Evolutionary conservation across 768 basidiomycete genomes (phyloP), one percentile per base, ranked within the genome.

Genomic region (Lepiota venenata): DNA sequence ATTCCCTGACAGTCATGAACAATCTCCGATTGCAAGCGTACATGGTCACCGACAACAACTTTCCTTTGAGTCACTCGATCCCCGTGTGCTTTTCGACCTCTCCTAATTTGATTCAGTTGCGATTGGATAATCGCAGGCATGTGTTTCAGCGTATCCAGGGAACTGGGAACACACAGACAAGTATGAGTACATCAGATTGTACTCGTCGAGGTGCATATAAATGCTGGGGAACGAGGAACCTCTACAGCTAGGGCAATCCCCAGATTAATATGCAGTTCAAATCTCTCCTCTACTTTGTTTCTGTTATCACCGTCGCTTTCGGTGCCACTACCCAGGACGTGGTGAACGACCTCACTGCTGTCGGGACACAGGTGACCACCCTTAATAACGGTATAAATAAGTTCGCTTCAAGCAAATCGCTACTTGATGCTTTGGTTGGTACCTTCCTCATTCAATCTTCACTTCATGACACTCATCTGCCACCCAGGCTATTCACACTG

Each of bases 381-480:
- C 64, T 74, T 12, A 63, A 72, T 50, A 61, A 49, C 20, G 56
- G 62, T 2, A 69, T 76, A 50, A 5, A 2, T 25, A 60, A 62
- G 15, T 63, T 63, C 7, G 70, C 68, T 65, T 66, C 71, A 3
- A 27, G 46, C 20, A 57, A 60, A 44, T 61, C 56, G 29, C 41
- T 73, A 1, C 8, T 47, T 27, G 27, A 39, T 10, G 71, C 68
- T 36, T 55, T 69, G 47, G 70, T 73, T 44, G 9, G 64, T 49
- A n/a, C 2, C 21, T 14, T 4, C 41, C 29, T 9, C 3, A 16
- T 21, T 14, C 8, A 15, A 20, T 35, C 5, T 20, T 25, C 3
- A 20, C 2, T 44, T 10, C 2, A 18, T 53, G 7, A 25, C 22
- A 20, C 21, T 47, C 32, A 18, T 12, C 8, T 18, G 20, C 15